Evolutionary conservation across 257 asterid species (phyloP), one percentile per base, ranked within the genome.

Genomic region (Striga asiatica): DNA sequence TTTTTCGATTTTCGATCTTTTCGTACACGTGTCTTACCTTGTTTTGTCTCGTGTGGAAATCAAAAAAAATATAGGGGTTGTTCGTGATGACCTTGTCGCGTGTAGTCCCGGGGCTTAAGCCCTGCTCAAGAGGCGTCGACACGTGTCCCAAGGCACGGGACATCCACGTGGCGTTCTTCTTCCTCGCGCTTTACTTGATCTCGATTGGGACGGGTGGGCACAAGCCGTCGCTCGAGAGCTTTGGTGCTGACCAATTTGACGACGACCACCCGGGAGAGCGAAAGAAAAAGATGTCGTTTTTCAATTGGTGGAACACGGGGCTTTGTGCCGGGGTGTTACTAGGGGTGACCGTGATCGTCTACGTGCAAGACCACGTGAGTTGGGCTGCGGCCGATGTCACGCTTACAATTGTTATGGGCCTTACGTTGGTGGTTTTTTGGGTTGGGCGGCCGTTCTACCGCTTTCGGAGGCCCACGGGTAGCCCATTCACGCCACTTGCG

Each of bases 241-340:
- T 92, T 50, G 98, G 98, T 14, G 98, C 97, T 2, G 93, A 92
- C 32, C 98, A 92, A 58, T 92, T 92, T 23, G 98, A 92, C 35
- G 98, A 88, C 12, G 81, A 81, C 43, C 91, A 92, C 50, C 81
- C 80, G 0, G 56, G 48, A 13, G 98, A 92, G 50, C 65, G 93
- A 19, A 70, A 53, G 20, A 50, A 77, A 25, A 92, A 84, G 53
- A 80, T 84, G 87, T 92, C 97, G 0, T 91, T 76, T 49, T 91
- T 91, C 80, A 91, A 91, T 35, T 91, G 98, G 98, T 91, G 96
- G 98, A 84, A 69, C 34, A 74, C 72, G 13, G 93, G 81, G 18
- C 82, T 91, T 2, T 86, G 95, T 50, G 54, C 71, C 49, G 98
- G 96, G 8, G 75, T 87, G 0, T 31, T 80, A 1, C 68, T 82